Percentiles rank a stretch among this genome's conserved stretches.
Conservation (phyloP, 179 eudicot species). For the Heliamphora pulchella region DNA sequence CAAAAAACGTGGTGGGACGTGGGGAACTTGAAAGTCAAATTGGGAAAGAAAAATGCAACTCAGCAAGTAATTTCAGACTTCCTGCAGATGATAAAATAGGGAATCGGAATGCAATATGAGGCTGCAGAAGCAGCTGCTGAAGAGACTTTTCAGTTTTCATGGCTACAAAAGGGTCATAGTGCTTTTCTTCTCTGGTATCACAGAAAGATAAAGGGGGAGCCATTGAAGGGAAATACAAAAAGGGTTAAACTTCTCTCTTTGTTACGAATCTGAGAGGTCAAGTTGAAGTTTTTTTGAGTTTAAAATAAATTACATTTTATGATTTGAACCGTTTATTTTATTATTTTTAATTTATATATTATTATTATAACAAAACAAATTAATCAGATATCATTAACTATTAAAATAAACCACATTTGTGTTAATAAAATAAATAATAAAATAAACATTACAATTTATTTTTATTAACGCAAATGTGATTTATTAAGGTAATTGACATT, state of each 20-base stretch:
- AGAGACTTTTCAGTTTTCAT: conserved; percentile 23
- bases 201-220: conserved; percentile 16
- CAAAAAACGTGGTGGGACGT: not conserved
- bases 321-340: no score
- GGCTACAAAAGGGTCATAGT: conserved; percentile 24
- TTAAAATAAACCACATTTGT: no score
- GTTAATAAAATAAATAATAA: no score
- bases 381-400: no score
- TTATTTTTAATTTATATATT: no score
- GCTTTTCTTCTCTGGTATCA: conserved; percentile 14
- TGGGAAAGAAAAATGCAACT: conserved; percentile 1
- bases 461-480: no score
- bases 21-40: conserved; percentile 17
- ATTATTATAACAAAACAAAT: no score
- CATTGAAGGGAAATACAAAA: not conserved
- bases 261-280: not conserved
- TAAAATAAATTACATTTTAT: not conserved
- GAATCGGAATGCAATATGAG: not conserved
- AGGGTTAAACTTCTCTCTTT: not conserved
- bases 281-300: not conserved
- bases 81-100: no score
- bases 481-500: no score
- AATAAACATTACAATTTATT: no score
- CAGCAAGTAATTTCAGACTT: conserved; percentile 12
- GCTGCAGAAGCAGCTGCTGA: conserved; percentile 4